Conservation (phyloP, 2,329 filamentous ascomycete species). For the Gliomastix tumulicola region DNA sequence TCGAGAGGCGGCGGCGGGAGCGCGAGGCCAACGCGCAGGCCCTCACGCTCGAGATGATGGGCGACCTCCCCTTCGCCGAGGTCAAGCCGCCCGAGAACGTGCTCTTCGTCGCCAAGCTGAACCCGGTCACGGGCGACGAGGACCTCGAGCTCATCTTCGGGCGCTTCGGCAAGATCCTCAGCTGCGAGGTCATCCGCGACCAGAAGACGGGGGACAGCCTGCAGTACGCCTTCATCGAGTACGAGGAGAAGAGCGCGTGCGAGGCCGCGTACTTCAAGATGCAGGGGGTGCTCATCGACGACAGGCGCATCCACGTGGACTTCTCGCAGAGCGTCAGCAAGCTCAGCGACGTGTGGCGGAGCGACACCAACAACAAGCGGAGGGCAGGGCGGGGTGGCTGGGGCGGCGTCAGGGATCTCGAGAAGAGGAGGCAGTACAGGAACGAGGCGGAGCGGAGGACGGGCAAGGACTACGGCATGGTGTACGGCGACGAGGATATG, state of each 20-base stretch:
- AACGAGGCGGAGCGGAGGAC: slow-evolving; percentile 46
- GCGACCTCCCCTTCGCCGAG: slow-evolving; percentile 93
- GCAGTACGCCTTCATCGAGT: slow-evolving; percentile 98
- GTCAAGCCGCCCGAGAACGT: slow-evolving; percentile 97
- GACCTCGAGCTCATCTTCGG: slow-evolving; percentile 95
- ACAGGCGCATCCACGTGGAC: slow-evolving; percentile 95
- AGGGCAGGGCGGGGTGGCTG: slow-evolving; percentile 65
- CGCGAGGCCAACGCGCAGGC: slow-evolving; percentile 90
- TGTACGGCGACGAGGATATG: slow-evolving; percentile 70
- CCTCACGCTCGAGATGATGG: slow-evolving; percentile 94
- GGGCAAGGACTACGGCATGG: slow-evolving; percentile 62
- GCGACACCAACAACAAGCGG: slow-evolving; percentile 76
- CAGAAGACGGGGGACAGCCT: slow-evolving; percentile 89
- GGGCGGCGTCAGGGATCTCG: slow-evolving; percentile 80
- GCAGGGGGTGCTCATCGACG: slow-evolving; percentile 94
- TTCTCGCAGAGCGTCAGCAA: slow-evolving; percentile 93
- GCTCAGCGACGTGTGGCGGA: slow-evolving; percentile 83
- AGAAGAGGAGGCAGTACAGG: slow-evolving; percentile 87
- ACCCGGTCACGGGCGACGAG: slow-evolving; percentile 90
- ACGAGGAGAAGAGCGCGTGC: slow-evolving; percentile 84
- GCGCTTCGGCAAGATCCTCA: slow-evolving; percentile 90
- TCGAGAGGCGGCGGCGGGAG: slow-evolving; percentile 75
- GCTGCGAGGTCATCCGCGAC: slow-evolving; percentile 93
- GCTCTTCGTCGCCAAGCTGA: slow-evolving; percentile 96
- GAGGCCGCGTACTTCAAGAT: slow-evolving; percentile 98